Evolutionary conservation across 2,329 filamentous ascomycete genomes (phyloP).

Genomic region (Fusarium continuum): DNA sequence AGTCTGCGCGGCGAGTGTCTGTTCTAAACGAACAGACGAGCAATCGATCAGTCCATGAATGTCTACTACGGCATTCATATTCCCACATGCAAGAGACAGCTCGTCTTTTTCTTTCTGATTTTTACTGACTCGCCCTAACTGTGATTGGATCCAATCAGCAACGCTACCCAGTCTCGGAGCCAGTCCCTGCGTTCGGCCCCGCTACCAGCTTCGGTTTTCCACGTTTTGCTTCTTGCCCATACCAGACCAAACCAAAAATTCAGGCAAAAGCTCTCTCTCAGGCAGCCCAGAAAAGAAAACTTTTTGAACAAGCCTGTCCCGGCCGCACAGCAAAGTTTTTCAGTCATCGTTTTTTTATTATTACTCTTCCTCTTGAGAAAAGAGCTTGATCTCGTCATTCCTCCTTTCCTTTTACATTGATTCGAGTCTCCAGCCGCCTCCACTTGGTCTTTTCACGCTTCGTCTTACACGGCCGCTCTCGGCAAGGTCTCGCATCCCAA

Average conservation of each 20-base stretch:
- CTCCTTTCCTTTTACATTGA: slow-evolving; percentile 27
- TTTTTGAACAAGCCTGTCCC: slow-evolving; percentile 42
- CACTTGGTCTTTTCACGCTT: slow-evolving; percentile 28
- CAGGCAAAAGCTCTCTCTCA: slow-evolving; percentile 25
- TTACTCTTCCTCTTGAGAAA: slow-evolving; percentile 36
- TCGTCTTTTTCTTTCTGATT: slow-evolving; percentile 10
- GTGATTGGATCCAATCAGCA: slow-evolving; percentile 39
- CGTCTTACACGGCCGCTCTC: slow-evolving; percentile 44
- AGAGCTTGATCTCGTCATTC: slow-evolving; percentile 46
- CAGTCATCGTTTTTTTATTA: too few relatives aligned
- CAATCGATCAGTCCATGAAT: slow-evolving; percentile 2
- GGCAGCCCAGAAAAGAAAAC: slow-evolving; percentile 25
- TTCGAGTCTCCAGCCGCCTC: slow-evolving; percentile 28
- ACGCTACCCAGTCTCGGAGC: slow-evolving; percentile 35
- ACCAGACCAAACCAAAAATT: slow-evolving; percentile 19
- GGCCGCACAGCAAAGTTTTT: slow-evolving; percentile 39
- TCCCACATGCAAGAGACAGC: slow-evolving; percentile 41
- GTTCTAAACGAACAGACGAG: slow-evolving; percentile 5
- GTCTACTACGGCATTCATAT: slow-evolving; percentile 32
- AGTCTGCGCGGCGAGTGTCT: slow-evolving; percentile 12
- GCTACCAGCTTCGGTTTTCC: slow-evolving; percentile 37
- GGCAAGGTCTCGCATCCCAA: slow-evolving; percentile 39
- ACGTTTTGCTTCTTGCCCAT: slow-evolving; percentile 30
- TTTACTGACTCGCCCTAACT: slow-evolving; percentile 39
- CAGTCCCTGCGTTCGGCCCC: slow-evolving; percentile 42